Evolutionary conservation across 176 grass and related monocot species (phyloP).

Genomic region (barley (Hordeum vulgare)): DNA sequence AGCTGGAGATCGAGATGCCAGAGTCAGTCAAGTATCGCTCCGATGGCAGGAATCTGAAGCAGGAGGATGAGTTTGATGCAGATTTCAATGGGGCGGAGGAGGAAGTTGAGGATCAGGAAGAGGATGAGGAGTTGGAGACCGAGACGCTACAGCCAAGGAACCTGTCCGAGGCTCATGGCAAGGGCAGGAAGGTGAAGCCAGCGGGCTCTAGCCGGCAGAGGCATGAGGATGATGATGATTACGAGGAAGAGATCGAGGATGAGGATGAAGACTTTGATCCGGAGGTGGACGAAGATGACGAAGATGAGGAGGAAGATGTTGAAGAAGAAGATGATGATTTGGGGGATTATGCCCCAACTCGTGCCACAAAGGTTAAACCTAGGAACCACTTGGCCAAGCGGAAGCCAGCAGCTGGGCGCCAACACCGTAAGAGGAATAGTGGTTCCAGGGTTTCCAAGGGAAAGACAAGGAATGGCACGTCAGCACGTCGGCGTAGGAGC

Average conservation of each 20-base stretch:
- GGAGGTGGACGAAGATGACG: slow-evolving; percentile 29
- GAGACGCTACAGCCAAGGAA: background rate
- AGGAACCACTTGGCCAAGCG: slow-evolving; percentile 25
- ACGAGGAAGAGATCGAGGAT: slow-evolving; percentile 28
- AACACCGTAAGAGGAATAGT: slow-evolving; percentile 15
- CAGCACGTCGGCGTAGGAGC: background rate
- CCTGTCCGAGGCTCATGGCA: background rate
- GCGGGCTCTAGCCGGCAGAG: slow-evolving; percentile 21
- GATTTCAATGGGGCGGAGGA: background rate
- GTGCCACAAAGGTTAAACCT: slow-evolving; percentile 18
- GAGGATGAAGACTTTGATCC: slow-evolving; percentile 43
- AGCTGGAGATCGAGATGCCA: slow-evolving; percentile 9
- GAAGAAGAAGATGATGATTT: slow-evolving; percentile 29
- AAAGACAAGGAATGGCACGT: slow-evolving; percentile 25
- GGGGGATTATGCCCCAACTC: slow-evolving; percentile 22
- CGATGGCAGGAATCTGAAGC: background rate
- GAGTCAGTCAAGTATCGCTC: background rate
- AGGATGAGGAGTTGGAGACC: slow-evolving; percentile 27
- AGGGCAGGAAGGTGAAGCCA: slow-evolving; percentile 7
- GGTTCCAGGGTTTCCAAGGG: slow-evolving; percentile 34
- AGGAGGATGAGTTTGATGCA: background rate
- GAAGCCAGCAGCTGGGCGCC: background rate
- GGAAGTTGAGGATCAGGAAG: slow-evolving; percentile 2
- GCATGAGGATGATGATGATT: slow-evolving; percentile 19
- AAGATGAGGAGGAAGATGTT: slow-evolving; percentile 33